Conservation (phyloP, 305 asterid species). For the Plantago coronopus region DNA sequence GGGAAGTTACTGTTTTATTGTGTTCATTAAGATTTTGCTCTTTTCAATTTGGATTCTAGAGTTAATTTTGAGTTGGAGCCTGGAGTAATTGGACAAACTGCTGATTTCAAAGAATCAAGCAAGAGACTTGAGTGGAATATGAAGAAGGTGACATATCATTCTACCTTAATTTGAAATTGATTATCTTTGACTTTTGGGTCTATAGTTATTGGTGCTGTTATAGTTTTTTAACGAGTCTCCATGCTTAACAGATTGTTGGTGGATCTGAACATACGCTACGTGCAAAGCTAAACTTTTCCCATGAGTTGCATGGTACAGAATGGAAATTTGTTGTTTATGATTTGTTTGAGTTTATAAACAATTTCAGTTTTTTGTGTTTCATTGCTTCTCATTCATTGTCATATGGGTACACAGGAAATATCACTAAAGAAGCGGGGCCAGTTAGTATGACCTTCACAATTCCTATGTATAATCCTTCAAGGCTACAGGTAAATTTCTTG, state of each 20-base stretch:
- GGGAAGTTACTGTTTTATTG: conserved; percentile 5
- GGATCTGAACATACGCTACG: conserved; percentile 91
- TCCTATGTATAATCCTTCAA: conserved; percentile 95
- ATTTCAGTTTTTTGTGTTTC: conserved; percentile 7
- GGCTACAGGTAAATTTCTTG: conserved; percentile 76
- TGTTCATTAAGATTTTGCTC: conserved; percentile 3
- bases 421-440: conserved; percentile 98
- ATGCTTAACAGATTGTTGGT: conserved; percentile 67
- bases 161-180: conserved; percentile 18
- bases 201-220: background rate
- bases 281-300: conserved; percentile 85
- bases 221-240: conserved; percentile 28
- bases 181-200: conserved; percentile 8
- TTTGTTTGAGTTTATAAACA: conserved; percentile 7
- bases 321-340: conserved; percentile 6
- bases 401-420: conserved; percentile 55
- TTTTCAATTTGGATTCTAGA: conserved; percentile 36
- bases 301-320: conserved; percentile 79
- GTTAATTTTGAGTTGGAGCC: conserved; percentile 91
- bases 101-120: conserved; percentile 91
- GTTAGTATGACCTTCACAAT: conserved; percentile 96
- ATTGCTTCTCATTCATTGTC: conserved; percentile 10
- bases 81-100: conserved; percentile 78
- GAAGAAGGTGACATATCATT: conserved; percentile 66
- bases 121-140: conserved; percentile 81